phyloP scores from a whole-genome alignment of 78 protist genomes.

The Chrysochromulina tobinii region DNA sequence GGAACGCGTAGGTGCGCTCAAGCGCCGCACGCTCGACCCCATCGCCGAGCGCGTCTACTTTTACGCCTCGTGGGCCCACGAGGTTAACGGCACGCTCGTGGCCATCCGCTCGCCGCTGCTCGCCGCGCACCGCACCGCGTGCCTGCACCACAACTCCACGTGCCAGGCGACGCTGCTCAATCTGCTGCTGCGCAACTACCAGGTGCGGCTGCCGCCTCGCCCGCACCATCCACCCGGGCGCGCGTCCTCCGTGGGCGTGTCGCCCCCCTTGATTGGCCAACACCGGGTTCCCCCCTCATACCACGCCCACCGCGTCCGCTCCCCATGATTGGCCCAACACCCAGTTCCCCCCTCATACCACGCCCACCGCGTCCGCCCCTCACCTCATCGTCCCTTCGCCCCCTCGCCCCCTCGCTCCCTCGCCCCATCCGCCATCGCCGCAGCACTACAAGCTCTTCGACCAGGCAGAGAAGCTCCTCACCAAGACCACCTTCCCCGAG shows the following conservation, averaged over 20 bases:
- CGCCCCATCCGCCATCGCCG: too few species aligned
- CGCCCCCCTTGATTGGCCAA: too few species aligned
- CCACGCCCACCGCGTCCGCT: too few species aligned
- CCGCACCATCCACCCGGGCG: too few species aligned
- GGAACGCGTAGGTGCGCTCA: constrained; percentile 40
- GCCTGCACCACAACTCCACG: constrained; percentile 77
- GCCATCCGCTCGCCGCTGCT: constrained; percentile 25
- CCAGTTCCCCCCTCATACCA: too few species aligned
- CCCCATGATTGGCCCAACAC: too few species aligned
- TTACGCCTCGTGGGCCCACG: constrained; percentile 65
- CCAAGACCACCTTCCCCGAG: constrained; percentile 80
- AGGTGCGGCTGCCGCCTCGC: too few species aligned
- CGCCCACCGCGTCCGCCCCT: too few species aligned
- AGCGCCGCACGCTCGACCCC: constrained; percentile 74
- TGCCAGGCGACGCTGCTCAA: constrained; percentile 75
- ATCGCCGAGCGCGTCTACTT: constrained; percentile 72
- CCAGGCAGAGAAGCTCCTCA: constrained; percentile 75
- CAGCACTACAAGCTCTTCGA: constrained; percentile 72
- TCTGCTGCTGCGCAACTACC: constrained; percentile 81
- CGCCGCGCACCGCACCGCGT: constrained; percentile 72
- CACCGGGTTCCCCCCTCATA: too few species aligned
- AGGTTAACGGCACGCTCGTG: constrained; percentile 36
- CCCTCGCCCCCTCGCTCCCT: too few species aligned
- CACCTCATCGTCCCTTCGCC: too few species aligned
- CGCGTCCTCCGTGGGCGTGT: too few species aligned